These are phyloP conservation scores for Crithidia brevicula DNA, from an alignment of 208 protist genomes.

Conservation along the genomic window DNA sequence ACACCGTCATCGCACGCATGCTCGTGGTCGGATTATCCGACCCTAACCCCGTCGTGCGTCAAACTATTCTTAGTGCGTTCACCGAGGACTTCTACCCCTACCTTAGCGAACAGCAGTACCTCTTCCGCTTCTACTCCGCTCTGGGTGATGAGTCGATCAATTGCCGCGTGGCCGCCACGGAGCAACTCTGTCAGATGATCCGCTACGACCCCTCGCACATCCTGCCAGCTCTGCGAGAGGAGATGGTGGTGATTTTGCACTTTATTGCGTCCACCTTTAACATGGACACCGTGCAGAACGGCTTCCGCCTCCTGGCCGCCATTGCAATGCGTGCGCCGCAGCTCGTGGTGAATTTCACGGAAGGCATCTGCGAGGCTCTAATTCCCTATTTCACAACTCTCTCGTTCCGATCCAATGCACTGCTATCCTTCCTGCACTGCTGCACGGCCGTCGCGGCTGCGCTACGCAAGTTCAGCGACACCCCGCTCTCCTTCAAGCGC, in stretches of 20 bases:
- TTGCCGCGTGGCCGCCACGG: slow-evolving; percentile 75
- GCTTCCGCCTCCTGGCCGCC: slow-evolving; percentile 71
- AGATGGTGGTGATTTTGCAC: slow-evolving; percentile 73
- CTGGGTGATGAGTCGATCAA: slow-evolving; percentile 84
- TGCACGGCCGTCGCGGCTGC: slow-evolving; percentile 73
- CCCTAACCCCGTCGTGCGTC: slow-evolving; percentile 63
- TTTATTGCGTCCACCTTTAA: slow-evolving; percentile 60
- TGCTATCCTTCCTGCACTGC: slow-evolving; percentile 74
- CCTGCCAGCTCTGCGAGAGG: slow-evolving; percentile 75
- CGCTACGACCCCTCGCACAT: slow-evolving; percentile 85
- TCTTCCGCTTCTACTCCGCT: slow-evolving; percentile 73
- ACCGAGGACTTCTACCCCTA: slow-evolving; percentile 85
- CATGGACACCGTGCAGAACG: slow-evolving; percentile 57
- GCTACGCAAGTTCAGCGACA: slow-evolving; percentile 59
- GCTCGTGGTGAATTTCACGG: slow-evolving; percentile 79
- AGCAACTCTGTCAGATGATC: slow-evolving; percentile 86
- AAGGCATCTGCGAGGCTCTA: slow-evolving; percentile 70
- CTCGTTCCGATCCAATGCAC: slow-evolving; percentile 42
- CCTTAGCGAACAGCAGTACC: slow-evolving; percentile 83
- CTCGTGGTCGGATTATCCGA: slow-evolving; percentile 81
- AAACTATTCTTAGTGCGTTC: slow-evolving; percentile 77
- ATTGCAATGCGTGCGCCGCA: slow-evolving; percentile 73
- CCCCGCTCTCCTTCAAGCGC: slow-evolving; percentile 46
- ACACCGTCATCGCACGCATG: slow-evolving; percentile 86
- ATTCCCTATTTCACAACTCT: slow-evolving; percentile 55